Evolutionary conservation across 176 grass and related monocot genomes (phyloP).

Genomic region (Bothriochloa decipiens): DNA sequence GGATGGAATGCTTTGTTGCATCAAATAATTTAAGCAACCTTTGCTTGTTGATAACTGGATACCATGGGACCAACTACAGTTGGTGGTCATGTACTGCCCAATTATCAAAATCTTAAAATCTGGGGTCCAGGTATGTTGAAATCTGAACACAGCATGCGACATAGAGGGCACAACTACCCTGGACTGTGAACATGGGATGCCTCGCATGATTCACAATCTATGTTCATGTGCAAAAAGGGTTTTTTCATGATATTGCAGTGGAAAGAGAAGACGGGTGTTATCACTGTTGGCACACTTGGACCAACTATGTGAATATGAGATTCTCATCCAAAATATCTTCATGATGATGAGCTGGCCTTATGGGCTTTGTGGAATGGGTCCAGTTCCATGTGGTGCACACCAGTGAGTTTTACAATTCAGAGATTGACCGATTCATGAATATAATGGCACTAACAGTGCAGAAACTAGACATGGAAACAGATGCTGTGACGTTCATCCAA

Average conservation of each 20-base stretch:
- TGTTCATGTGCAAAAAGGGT: background rate
- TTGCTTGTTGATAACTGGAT: slow-evolving; percentile 7
- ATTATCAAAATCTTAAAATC: slow-evolving; percentile 12
- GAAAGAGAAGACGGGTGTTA: background rate
- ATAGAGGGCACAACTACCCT: slow-evolving; percentile 6
- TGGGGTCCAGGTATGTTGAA: slow-evolving; percentile 7
- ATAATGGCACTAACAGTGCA: background rate
- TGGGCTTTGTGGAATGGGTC: background rate
- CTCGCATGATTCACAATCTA: background rate
- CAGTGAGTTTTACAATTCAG: slow-evolving; percentile 23
- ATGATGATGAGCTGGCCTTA: background rate
- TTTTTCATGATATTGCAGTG: background rate
- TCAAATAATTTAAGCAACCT: background rate
- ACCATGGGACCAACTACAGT: background rate
- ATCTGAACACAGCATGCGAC: background rate
- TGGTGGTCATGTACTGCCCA: background rate
- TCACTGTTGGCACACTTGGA: background rate
- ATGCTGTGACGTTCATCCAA: background rate
- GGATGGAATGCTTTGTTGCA: background rate
- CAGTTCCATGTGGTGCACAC: background rate
- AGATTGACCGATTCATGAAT: background rate
- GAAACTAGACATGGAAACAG: background rate
- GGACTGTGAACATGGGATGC: background rate
- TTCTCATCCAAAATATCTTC: slow-evolving; percentile 9
- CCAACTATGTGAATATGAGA: background rate